A percentile compares a stretch with the other conserved stretches of the same genome.
Conservation (phyloP, 192 early-diverging fungal species). For the Chytriomyces confervae region DNA sequence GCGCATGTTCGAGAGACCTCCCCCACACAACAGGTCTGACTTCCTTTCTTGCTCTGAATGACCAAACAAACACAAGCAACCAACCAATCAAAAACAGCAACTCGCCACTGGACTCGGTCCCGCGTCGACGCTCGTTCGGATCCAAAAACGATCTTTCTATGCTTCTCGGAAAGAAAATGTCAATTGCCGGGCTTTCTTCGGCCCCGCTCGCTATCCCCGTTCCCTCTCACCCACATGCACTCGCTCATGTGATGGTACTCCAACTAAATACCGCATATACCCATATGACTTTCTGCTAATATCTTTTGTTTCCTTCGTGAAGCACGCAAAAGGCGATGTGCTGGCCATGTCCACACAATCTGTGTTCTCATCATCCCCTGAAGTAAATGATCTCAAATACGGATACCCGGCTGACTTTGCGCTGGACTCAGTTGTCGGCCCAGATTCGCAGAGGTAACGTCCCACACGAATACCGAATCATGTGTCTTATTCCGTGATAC, state of each 20-base stretch:
- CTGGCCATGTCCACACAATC: no score
- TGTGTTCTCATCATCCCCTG: background rate
- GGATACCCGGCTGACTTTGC: background rate
- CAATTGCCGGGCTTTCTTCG: background rate
- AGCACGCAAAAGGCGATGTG: no score
- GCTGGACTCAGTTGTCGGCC: background rate
- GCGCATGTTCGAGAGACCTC: no score
- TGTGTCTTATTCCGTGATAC: no score
- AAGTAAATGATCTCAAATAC: background rate
- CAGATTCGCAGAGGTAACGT: background rate
- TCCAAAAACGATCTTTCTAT: slow-evolving; percentile 13
- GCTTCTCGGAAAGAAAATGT: background rate
- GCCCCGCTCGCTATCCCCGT: background rate
- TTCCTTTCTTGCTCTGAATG: no score
- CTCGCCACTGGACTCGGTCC: slow-evolving; percentile 11
- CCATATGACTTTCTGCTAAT: no score
- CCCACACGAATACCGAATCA: no score
- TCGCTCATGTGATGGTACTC: background rate
- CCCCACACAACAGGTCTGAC: no score
- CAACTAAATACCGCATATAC: no score
- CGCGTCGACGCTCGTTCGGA: slow-evolving; percentile 30
- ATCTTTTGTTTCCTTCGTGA: no score
- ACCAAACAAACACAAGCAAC: no score
- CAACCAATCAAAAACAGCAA: background rate
- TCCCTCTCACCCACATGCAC: background rate